Base-by-base conservation (phyloP, 2,329 filamentous ascomycete genomes). In the Penicillium carneum region DNA sequence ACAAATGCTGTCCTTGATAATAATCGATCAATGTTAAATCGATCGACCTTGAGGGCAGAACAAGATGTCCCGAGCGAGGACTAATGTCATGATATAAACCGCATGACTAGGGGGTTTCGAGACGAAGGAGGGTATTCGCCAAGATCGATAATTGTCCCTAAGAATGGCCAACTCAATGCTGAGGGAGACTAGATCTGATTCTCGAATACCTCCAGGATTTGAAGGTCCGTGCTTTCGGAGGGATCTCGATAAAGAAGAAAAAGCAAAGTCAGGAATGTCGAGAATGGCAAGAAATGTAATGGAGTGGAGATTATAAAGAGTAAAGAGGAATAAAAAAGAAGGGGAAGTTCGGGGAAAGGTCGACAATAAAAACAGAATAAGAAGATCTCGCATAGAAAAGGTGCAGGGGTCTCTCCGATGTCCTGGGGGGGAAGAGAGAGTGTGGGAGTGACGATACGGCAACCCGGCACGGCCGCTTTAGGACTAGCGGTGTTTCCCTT, bases 61-160 rank as follows among this genome's bases (percentile, higher is more conserved):
- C 63, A 68, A 62, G 63, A 62, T 68, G 74, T 74, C 77, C 77
- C 72, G 66, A 59, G 58, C 62, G 57, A 73, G 76, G 75, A 79
- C 76, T 66, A 69, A 69, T 73, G 77, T 79, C 77, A 80, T 79
- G 79, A 81, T 75, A 77, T 75, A 67, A 63, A 76, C 66, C 64
- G 68, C 71, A 76, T 76, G 71, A 70, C 74, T 69, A 66, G 74
- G 51, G 57, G 29, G 58, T 51, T 39, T 45, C 39, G 34, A 59
- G 52, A 47, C 59, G 57, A 59, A 63, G 58, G 49, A 59, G 59
- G 54, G 38, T 43, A 36, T 53, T 57, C 53, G 69, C 64, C 64
- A 69, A 69, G 64, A 64, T 42, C 46, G 48, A 67, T 67, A 61
- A 63, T 63, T 58, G 58, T 56, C 16, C 49, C 38, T 49, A 57